Conservation (phyloP, 2,329 filamentous ascomycete species). For the Calonectria ilicicola region DNA sequence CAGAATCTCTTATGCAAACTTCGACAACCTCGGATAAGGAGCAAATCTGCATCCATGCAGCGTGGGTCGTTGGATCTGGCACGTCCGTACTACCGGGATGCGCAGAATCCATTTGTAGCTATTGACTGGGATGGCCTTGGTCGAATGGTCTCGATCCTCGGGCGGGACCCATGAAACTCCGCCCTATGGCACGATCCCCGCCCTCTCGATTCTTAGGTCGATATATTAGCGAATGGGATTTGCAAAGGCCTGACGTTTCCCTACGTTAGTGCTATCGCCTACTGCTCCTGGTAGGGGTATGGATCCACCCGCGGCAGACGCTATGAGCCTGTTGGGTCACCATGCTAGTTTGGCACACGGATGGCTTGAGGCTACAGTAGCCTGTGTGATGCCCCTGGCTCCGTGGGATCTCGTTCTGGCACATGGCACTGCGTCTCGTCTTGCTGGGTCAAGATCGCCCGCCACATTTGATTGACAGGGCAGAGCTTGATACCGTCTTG, state of each 20-base stretch:
- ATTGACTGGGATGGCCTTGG: slow-evolving; percentile 30
- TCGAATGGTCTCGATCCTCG: slow-evolving; percentile 43
- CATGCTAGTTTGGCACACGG: slow-evolving; percentile 42
- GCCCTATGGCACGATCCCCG: slow-evolving; percentile 45
- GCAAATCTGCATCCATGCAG: slow-evolving; percentile 29
- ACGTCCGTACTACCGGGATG: slow-evolving; percentile 42
- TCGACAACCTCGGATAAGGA: slow-evolving; percentile 34
- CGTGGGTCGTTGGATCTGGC: slow-evolving; percentile 38
- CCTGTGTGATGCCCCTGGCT: slow-evolving; percentile 35
- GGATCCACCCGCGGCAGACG: slow-evolving; percentile 31
- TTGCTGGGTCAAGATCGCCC: slow-evolving; percentile 29
- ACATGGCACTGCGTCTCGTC: slow-evolving; percentile 37
- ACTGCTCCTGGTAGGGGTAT: slow-evolving; percentile 15
- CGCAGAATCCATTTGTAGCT: slow-evolving; percentile 33
- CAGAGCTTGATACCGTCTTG: slow-evolving; percentile 10
- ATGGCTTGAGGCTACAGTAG: slow-evolving; percentile 41
- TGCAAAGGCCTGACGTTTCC: slow-evolving; percentile 42
- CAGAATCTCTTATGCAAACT: slow-evolving; percentile 21
- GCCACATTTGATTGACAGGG: slow-evolving; percentile 31
- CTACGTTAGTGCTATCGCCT: slow-evolving; percentile 40
- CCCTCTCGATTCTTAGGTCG: slow-evolving; percentile 30
- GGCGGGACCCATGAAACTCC: slow-evolving; percentile 31
- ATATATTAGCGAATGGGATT: slow-evolving; percentile 36
- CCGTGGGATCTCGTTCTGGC: slow-evolving; percentile 33
- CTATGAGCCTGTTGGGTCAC: slow-evolving; percentile 33